A percentile compares a stretch with the other conserved stretches of the same genome.
phyloP scores from a whole-genome alignment of 2,329 filamentous ascomycete species.

The Botrytis tulipae region DNA sequence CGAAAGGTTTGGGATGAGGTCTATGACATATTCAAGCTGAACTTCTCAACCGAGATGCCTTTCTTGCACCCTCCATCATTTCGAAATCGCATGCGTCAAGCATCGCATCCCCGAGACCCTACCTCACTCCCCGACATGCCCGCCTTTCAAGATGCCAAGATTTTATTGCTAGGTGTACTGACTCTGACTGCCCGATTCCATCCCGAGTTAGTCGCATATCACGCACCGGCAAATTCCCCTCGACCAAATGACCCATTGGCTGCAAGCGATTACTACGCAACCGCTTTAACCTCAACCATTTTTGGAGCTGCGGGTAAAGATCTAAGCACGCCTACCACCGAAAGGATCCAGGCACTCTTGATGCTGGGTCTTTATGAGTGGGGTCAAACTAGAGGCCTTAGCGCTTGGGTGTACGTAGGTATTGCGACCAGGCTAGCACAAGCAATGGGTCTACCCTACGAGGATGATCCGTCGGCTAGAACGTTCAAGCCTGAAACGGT shows the following conservation, averaged over 20 bases:
- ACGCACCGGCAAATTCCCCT: conserved; percentile 15
- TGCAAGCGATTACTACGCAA: conserved; percentile 64
- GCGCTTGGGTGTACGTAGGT: conserved; percentile 66
- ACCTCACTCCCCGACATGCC: conserved; percentile 23
- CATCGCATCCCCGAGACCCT: conserved; percentile 40
- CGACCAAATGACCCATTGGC: conserved; percentile 48
- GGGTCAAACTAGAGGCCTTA: conserved; percentile 60
- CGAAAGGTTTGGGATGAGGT: conserved; percentile 66
- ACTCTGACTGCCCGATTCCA: conserved; percentile 70
- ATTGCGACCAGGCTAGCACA: conserved; percentile 59
- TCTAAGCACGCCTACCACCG: conserved; percentile 54
- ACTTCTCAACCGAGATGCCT: conserved; percentile 70
- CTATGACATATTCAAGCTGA: conserved; percentile 67
- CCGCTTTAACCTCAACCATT: conserved; percentile 51
- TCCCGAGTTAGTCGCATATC: conserved; percentile 54
- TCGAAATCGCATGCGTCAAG: conserved; percentile 50
- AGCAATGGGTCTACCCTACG: conserved; percentile 58
- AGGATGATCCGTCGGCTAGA: conserved; percentile 43
- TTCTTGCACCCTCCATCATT: conserved; percentile 69
- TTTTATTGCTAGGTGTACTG: conserved; percentile 65
- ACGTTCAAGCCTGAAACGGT: conserved; percentile 32
- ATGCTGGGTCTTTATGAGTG: conserved; percentile 73
- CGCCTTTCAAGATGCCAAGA: conserved; percentile 47
- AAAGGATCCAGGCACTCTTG: conserved; percentile 64
- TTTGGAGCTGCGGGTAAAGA: conserved; percentile 48